phyloP scores from a whole-genome alignment of 2,329 filamentous ascomycete genomes.

The Bipolaris cookei region DNA sequence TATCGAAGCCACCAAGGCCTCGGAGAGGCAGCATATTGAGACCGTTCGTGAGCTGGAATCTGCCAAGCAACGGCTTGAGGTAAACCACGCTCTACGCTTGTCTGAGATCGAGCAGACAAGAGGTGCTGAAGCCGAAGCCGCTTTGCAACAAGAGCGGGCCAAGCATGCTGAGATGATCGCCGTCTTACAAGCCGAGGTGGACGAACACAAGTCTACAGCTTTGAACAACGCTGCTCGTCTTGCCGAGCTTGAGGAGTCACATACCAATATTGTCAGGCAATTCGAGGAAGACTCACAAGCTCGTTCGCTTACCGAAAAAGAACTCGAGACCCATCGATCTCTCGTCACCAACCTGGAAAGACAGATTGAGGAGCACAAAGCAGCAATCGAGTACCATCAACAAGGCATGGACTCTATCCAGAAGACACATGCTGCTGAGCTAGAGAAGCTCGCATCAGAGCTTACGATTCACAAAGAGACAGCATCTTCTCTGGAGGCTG shows the following conservation, averaged over 20 bases:
- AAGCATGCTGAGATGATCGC: conserved; percentile 61
- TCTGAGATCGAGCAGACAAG: conserved; percentile 40
- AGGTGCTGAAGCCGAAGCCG: conserved; percentile 35
- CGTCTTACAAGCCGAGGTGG: conserved; percentile 73
- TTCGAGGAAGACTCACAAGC: conserved; percentile 70
- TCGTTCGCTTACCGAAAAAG: conserved; percentile 61
- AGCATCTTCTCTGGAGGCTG: conserved; percentile 58
- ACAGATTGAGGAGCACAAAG: conserved; percentile 63
- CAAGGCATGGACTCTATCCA: conserved; percentile 60
- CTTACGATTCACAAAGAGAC: conserved; percentile 42
- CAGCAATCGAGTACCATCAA: conserved; percentile 61
- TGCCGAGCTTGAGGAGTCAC: conserved; percentile 74
- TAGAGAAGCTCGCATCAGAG: conserved; percentile 55
- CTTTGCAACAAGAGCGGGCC: conserved; percentile 50
- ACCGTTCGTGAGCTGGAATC: conserved; percentile 77
- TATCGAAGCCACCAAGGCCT: conserved; percentile 72
- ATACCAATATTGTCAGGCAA: conserved; percentile 69
- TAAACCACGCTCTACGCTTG: conserved; percentile 39
- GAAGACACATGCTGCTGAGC: conserved; percentile 60
- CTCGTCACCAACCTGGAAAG: conserved; percentile 63
- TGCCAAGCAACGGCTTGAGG: conserved; percentile 54
- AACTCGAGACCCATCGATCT: conserved; percentile 58
- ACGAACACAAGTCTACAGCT: conserved; percentile 79
- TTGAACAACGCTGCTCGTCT: conserved; percentile 72
- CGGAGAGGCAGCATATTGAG: conserved; percentile 73